These are phyloP conservation scores for Monosporascus sp. DNA, from an alignment of 2,329 filamentous ascomycete species.

Conservation along the genomic window DNA sequence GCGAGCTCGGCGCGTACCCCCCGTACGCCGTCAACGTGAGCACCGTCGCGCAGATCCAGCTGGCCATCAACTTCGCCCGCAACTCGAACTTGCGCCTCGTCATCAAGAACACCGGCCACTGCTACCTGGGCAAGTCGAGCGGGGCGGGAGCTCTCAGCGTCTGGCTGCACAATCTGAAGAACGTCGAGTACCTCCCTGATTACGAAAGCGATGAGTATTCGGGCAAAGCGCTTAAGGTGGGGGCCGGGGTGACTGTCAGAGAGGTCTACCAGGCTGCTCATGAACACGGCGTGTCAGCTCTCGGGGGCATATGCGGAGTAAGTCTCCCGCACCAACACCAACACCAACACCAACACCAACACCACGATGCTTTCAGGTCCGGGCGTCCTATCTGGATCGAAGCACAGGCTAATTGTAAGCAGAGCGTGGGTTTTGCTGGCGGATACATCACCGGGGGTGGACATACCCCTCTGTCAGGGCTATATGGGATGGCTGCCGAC, in stretches of 20 bases:
- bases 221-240: slow-evolving; percentile 20
- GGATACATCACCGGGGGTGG: slow-evolving; percentile 44
- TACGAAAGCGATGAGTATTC: slow-evolving; percentile 16
- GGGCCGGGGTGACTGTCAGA: slow-evolving; percentile 16
- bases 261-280: slow-evolving; percentile 13
- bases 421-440: slow-evolving; percentile 36
- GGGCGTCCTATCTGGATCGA: background rate
- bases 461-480: slow-evolving; percentile 31
- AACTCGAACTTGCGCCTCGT: slow-evolving; percentile 10
- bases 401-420: background rate
- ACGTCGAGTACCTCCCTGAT: slow-evolving; percentile 12
- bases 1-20: background rate
- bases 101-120: slow-evolving; percentile 18
- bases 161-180: slow-evolving; percentile 27
- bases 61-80: slow-evolving; percentile 9
- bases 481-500: slow-evolving; percentile 41
- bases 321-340: background rate
- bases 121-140: slow-evolving; percentile 27
- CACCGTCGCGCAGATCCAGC: background rate
- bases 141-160: slow-evolving; percentile 24
- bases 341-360: background rate
- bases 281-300: slow-evolving; percentile 25
- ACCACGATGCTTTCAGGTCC: no score
- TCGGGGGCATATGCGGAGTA: slow-evolving; percentile 25
- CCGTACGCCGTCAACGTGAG: slow-evolving; percentile 1